Evolutionary conservation across 345 rosid species (phyloP), one percentile per base, ranked within the genome.

Genomic region (Ceriops tagal): DNA sequence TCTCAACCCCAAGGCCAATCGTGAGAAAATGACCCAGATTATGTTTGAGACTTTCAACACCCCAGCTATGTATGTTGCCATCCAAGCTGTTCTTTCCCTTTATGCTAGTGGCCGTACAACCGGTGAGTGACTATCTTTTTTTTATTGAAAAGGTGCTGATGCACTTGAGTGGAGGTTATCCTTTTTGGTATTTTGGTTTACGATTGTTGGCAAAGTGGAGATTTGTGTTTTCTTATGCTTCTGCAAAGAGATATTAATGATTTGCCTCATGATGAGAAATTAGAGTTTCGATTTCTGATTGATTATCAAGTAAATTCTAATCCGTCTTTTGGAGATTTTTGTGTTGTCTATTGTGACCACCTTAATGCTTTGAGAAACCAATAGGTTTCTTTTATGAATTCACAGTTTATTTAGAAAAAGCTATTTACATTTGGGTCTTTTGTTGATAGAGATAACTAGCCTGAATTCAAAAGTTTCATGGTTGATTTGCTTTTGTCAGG

Each of bases 21-120:
- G 92, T 61, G 92, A 88, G 86, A 88, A 88, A 72, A 85, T 85
- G 89, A 85, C 89, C 31, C 89, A 85, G 55, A 83, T 84, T 10
- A 83, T 83, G 87, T 83, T 83, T 30, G 87, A 83, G 78, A 83
- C 87, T 59, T 83, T 83, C 79, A 84, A 84, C 64, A 79, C 88
- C 43, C 88, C 88, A 58, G 88, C 88, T 52, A 84, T 81, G 88
- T 84, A 81, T 64, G 85, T 84, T 16, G 88, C 88, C 19, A 84
- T 84, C 69, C 87, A 84, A 77, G 87, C 89, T 10, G 89, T 85
- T 46, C 87, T 88, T 75, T 88, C 90, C 37, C 86, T 88, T 53
- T 86, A 88, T 79, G 90, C 92, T 60, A 88, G 92, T 34, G 92
- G 92, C 55, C 90, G 90, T 72, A 88, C 90, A 63, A 88, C 92